Base-by-base conservation (phyloP, 352 stramenopile genomes). In the Phytophthora crassamura region DNA sequence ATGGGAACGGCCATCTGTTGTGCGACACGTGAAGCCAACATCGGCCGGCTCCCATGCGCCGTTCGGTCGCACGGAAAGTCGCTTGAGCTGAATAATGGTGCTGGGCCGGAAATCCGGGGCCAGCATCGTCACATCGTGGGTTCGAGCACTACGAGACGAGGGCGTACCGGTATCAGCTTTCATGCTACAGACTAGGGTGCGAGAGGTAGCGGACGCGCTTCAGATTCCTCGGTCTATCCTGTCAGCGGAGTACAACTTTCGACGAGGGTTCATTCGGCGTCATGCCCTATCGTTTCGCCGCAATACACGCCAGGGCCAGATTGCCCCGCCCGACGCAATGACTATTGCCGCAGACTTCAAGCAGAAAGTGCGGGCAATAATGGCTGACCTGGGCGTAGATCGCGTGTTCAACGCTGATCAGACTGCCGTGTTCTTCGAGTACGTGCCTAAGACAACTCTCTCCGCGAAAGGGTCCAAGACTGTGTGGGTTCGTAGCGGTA, bases 401-500 rank as follows among this genome's bases (percentile, higher is more conserved):
- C 40, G 14, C 15, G 43, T 74, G 1, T 76, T 59, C 51, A 81
- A 75, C 42, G 73, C 66, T 0, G 50, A 81, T 40, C 65, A 75
- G 46, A 75, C 60, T 4, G 59, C 54, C 1, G 46, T 78, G 0
- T 71, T 59, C 38, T 72, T 79, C 45, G 57, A 82, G 35, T 81
- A 78, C 42, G 33, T 78, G 0, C 62, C 69, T 0, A 67, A 65
- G 55, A 67, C 59, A 18, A 79, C 54, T 7, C 48, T 81, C 5
- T 68, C 48, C n/a, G 15, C n/a, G 10, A 39, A 38, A 2, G 61
- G 60, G 1, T 34, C 28, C 4, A 78, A 74, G 39, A 75, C 52
- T 5, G 52, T 75, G 9, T 77, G 69, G 64, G 65, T 73, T 5
- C 39, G 58, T 1, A 70, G 55, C 33, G 46, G 16, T 7, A 59